These are phyloP conservation scores for Schizophyllum commune DNA, from an alignment of 1,284 basidiomycete genomes.

Conservation along the genomic window DNA sequence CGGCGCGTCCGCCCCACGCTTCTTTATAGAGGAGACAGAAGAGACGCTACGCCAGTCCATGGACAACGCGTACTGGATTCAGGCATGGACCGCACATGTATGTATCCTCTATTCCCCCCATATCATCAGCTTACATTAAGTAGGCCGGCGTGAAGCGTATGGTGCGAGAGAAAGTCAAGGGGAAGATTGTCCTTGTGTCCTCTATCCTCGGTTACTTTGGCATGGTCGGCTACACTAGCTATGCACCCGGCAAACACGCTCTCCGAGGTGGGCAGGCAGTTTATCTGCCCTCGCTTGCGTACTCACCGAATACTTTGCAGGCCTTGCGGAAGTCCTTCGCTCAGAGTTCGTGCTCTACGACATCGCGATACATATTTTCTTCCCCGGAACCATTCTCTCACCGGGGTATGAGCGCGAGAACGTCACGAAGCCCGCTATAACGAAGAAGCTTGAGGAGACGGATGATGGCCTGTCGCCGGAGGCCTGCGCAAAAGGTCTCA, in stretches of 20 bases:
- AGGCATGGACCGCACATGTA: constrained; percentile 77
- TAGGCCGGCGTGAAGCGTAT: constrained; percentile 71
- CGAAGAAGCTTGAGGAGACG: constrained; percentile 73
- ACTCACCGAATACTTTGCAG: constrained; percentile 59
- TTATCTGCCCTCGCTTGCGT: constrained; percentile 41
- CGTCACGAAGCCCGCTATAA: constrained; percentile 75
- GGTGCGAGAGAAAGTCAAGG: constrained; percentile 45
- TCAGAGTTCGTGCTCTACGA: constrained; percentile 78
- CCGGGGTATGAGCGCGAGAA: constrained; percentile 81
- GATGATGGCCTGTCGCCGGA: constrained; percentile 71
- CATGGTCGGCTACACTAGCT: constrained; percentile 79
- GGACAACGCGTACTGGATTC: constrained; percentile 60
- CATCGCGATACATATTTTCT: constrained; percentile 80
- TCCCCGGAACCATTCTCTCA: constrained; percentile 81
- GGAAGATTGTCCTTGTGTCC: constrained; percentile 77
- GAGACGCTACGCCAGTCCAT: constrained; percentile 53
- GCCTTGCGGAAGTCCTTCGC: constrained; percentile 83
- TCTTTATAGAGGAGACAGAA: constrained; percentile 66
- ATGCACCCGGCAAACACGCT: constrained; percentile 88
- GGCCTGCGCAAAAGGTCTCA: constrained; percentile 53
- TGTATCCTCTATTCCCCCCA: constrained; percentile 16
- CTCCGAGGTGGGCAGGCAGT: constrained; percentile 62
- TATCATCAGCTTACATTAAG: background rate
- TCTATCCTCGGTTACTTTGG: constrained; percentile 78
- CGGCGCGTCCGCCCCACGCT: constrained; percentile 60